phyloP scores from a whole-genome alignment of 139 green algal genomes.

The Trebouxia sp. region DNA sequence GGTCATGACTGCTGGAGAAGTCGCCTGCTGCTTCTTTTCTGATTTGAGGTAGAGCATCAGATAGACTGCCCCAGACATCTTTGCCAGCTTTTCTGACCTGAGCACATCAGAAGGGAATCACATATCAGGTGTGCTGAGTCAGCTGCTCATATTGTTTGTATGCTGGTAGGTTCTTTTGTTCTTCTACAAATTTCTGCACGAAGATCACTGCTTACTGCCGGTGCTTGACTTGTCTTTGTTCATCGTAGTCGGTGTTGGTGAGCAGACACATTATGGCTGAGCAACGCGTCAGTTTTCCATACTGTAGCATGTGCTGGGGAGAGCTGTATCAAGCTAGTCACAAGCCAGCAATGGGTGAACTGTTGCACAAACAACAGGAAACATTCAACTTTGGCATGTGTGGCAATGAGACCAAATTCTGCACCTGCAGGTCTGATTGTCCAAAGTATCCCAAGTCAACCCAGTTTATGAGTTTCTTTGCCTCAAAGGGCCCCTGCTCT shows the following conservation, averaged over 20 bases:
- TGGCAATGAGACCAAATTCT: neutral
- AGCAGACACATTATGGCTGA: no score
- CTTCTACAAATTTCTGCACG: no score
- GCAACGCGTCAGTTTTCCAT: no score
- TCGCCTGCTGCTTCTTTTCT: slow-evolving; percentile 10
- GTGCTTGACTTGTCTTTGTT: no score
- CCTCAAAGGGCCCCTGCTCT: slow-evolving; percentile 28
- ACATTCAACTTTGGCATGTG: neutral
- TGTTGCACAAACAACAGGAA: neutral
- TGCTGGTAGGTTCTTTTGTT: no score
- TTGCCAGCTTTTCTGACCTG: slow-evolving; percentile 5
- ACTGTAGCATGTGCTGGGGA: no score
- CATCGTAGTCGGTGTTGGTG: no score
- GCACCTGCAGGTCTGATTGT: slow-evolving; percentile 16
- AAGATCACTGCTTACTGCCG: no score
- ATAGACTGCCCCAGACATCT: slow-evolving; percentile 1
- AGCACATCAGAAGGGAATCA: neutral
- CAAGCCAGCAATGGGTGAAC: no score
- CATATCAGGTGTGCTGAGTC: no score
- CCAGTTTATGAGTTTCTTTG: slow-evolving; percentile 21
- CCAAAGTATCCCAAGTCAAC: slow-evolving; percentile 28
- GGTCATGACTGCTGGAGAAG: neutral
- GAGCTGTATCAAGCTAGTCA: no score
- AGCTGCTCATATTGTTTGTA: no score
- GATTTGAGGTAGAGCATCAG: neutral